Evolutionary conservation across 495 filamentous ascomycete species (phyloP).

Genomic region (Podospora fimiseda): DNA sequence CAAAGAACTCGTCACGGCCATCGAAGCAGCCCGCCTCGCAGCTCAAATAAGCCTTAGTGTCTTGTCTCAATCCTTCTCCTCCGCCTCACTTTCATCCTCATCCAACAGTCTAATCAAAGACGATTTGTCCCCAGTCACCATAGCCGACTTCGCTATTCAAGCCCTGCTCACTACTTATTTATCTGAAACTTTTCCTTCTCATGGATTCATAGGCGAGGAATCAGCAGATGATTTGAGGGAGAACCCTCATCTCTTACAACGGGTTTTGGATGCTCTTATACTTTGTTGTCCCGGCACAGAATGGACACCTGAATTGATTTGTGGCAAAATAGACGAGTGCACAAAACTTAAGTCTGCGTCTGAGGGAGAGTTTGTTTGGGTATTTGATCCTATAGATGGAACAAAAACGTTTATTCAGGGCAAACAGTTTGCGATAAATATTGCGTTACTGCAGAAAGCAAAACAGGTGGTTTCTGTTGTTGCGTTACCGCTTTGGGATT

Average conservation of each 20-base stretch:
- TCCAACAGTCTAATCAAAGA: constrained; percentile 36
- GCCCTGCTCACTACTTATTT: constrained; percentile 54
- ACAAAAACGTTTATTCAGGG: constrained; percentile 59
- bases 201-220: constrained; percentile 59
- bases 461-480: constrained; percentile 39
- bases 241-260: constrained; percentile 43
- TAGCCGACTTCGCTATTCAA: constrained; percentile 65
- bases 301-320: constrained; percentile 41
- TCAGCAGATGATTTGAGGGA: constrained; percentile 47
- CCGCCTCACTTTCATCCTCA: neutral
- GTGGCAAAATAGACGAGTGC: constrained; percentile 57
- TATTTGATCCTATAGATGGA: constrained; percentile 68
- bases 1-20: constrained; percentile 25
- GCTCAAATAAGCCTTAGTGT: constrained; percentile 33
- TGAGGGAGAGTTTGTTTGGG: constrained; percentile 45
- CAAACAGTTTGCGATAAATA: constrained; percentile 54
- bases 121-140: constrained; percentile 56
- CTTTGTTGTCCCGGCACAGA: constrained; percentile 15
- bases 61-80: constrained; percentile 17
- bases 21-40: constrained; percentile 23
- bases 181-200: constrained; percentile 46
- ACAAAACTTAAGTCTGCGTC: constrained; percentile 21
- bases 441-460: constrained; percentile 34
- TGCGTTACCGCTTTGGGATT: constrained; percentile 49
- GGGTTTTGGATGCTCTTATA: constrained; percentile 43